Evolutionary conservation across 2,329 filamentous ascomycete species (phyloP).

Genomic region (Ophiocordyceps camponoti-leonardi): DNA sequence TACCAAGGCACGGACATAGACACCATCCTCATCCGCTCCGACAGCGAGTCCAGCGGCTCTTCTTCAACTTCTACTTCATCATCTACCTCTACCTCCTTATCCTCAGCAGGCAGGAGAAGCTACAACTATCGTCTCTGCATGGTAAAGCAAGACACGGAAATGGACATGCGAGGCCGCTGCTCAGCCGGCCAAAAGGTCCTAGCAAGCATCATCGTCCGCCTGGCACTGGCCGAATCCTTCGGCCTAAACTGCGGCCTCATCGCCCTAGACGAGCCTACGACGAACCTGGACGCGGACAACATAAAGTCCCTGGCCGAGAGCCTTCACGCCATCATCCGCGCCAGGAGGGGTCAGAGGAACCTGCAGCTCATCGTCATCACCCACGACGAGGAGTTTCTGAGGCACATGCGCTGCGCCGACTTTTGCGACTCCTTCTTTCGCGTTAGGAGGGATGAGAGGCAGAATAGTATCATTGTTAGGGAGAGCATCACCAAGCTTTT

Average conservation of each 20-base stretch:
- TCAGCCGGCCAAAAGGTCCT: constrained; percentile 94
- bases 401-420: constrained; percentile 84
- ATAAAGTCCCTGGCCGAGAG: constrained; percentile 77
- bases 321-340: constrained; percentile 72
- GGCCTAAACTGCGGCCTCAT: constrained; percentile 92
- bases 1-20: constrained; percentile 97
- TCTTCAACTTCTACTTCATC: constrained; percentile 9
- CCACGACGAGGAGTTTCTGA: constrained; percentile 91
- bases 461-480: constrained; percentile 74
- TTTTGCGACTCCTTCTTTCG: constrained; percentile 88
- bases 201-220: constrained; percentile 90
- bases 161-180: constrained; percentile 98
- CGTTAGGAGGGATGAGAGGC: constrained; percentile 63
- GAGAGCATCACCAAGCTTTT: constrained; percentile 38
- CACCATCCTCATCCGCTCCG: constrained; percentile 85
- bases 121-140: constrained; percentile 98
- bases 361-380: constrained; percentile 98
- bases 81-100: neutral
- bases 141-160: constrained; percentile 92
- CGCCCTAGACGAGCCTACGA: constrained; percentile 92
- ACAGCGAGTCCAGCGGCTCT: constrained; percentile 45
- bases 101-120: constrained; percentile 46
- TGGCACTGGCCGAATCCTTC: constrained; percentile 92
- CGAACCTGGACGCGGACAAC: constrained; percentile 90
- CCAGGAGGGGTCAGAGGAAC: constrained; percentile 71